Base-by-base conservation (phyloP, 2,329 filamentous ascomycete genomes). In the Apiospora arundinis region DNA sequence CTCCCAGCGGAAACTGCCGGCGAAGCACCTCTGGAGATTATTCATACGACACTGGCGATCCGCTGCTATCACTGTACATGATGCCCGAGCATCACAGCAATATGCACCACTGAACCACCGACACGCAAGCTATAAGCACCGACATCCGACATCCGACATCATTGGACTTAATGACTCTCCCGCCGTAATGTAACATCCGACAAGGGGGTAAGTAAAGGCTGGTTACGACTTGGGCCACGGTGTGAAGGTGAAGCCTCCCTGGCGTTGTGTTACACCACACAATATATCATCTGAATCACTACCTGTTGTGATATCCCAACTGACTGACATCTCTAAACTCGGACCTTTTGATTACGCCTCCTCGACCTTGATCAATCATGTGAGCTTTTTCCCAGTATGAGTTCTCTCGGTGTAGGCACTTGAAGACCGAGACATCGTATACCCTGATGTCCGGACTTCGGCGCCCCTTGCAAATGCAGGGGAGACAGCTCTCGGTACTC, bases 211-310 rank as follows among this genome's bases (percentile, higher is more conserved):
- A 14, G 1, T 1, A 25, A 52, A 12, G 46, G 46, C 9, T 16
- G 0, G 16, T 14, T n/a, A 60, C 16, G 11, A 9, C 28, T 9
- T 14, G 32, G 16, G n/a, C 40, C 32, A n/a, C 3, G 56, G 56
- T 63, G 56, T 40, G 28, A 40, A 63, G 56, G 32, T 40, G 56
- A 63, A 63, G 32, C 56, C 56, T 63, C 56, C 18, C 14, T 9
- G 56, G 32, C 11, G 32, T 40, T 63, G 32, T 63, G 32, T n/a
- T 63, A 63, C 56, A 40, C 16, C 42, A 45, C 42, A 45, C 42
- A 45, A 14, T 45, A 16, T 45, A 14, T 14, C 42, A 45, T 18
- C 42, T 45, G 42, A 45, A 18, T 45, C 12, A 45, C 42, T 16
- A 16, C 42, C 16, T 45, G 42, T 12, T 14, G 42, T 45, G 42